Conservation (phyloP, 805 yeast genomes). For the Candida oleophila region DNA sequence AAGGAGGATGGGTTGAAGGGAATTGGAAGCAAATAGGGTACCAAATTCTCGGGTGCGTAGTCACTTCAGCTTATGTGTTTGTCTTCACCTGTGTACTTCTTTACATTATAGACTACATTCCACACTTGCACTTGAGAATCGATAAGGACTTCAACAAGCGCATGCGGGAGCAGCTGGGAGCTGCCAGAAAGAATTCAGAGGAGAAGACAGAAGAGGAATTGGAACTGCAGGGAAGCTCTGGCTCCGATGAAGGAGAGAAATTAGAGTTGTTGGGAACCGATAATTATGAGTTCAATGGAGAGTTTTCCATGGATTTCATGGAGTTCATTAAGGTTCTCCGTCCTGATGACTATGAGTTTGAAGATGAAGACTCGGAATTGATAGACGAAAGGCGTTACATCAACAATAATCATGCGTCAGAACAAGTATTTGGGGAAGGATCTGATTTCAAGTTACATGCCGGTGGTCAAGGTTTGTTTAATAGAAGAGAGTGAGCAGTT, state of each 20-base stretch:
- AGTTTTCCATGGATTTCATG: constrained; percentile 39
- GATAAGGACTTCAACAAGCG: constrained; percentile 39
- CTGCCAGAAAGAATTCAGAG: constrained; percentile 1
- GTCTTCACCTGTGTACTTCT: constrained; percentile 29
- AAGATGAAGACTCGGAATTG: constrained; percentile 7
- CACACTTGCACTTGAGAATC: constrained; percentile 41
- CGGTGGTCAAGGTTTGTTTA: background rate
- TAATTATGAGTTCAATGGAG: constrained; percentile 39
- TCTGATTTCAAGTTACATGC: constrained; percentile 3
- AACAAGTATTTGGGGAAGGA: background rate
- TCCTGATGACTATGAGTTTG: constrained; percentile 34
- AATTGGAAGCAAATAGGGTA: constrained; percentile 42
- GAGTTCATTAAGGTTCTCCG: constrained; percentile 36
- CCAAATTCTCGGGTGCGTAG: constrained; percentile 36
- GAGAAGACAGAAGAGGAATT: constrained; percentile 10
- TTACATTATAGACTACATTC: constrained; percentile 36
- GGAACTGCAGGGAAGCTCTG: constrained; percentile 3
- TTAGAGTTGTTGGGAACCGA: constrained; percentile 39
- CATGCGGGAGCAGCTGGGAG: constrained; percentile 13
- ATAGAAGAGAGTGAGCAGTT: background rate
- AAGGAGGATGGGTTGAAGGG: constrained; percentile 42
- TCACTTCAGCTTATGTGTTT: constrained; percentile 34
- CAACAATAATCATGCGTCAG: background rate
- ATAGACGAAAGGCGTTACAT: background rate
- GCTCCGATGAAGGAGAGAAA: constrained; percentile 19